These are phyloP conservation scores for Articulospora tetracladia DNA, from an alignment of 495 filamentous ascomycete species.

Conservation along the genomic window DNA sequence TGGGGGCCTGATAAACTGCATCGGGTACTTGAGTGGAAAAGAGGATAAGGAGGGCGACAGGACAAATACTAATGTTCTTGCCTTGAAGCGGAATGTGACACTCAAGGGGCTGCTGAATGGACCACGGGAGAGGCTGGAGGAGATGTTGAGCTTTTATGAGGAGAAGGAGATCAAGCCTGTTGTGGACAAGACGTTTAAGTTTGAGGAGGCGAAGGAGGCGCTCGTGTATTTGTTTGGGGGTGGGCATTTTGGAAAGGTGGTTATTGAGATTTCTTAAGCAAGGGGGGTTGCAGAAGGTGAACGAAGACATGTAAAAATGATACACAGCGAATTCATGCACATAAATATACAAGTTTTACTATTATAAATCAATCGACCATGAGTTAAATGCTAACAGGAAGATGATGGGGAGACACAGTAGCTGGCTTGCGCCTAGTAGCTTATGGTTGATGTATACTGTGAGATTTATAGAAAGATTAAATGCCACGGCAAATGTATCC, in stretches of 20 bases:
- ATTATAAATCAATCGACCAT: too few species aligned
- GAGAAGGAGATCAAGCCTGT: constrained; percentile 34
- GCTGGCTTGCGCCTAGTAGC: too few species aligned
- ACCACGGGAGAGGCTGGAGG: constrained; percentile 32
- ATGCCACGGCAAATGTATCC: too few species aligned
- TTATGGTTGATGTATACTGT: too few species aligned
- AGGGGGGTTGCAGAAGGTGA: too few species aligned
- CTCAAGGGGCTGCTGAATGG: constrained; percentile 35
- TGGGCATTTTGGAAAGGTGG: constrained; percentile 44
- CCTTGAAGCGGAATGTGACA: constrained; percentile 33
- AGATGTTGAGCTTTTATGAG: constrained; percentile 31
- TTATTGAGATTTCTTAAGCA: constrained; percentile 32
- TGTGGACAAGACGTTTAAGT: constrained; percentile 32
- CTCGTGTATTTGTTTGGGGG: constrained; percentile 41
- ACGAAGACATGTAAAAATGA: too few species aligned
- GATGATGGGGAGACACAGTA: too few species aligned
- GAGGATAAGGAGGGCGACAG: constrained; percentile 35
- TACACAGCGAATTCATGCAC: too few species aligned
- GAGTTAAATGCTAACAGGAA: too few species aligned
- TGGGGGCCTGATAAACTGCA: constrained; percentile 40
- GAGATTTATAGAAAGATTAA: too few species aligned
- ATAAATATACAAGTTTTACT: too few species aligned
- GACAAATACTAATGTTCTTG: constrained; percentile 36
- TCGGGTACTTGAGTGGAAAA: constrained; percentile 44
- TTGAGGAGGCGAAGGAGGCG: constrained; percentile 36